These are phyloP conservation scores for Heliamphora exappendiculata DNA, from an alignment of 148 eudicot genomes.

Conservation along the genomic window DNA sequence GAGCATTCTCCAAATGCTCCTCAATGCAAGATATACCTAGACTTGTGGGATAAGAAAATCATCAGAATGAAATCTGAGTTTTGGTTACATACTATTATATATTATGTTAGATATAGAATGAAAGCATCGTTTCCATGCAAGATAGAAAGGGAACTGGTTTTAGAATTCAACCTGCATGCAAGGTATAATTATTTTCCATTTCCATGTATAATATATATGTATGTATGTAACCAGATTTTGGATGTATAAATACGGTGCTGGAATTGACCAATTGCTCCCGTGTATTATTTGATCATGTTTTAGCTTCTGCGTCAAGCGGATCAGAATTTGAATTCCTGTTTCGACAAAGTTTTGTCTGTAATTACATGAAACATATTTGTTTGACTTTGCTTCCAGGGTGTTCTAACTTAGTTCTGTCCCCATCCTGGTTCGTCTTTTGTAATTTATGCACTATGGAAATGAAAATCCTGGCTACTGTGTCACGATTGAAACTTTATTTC, in stretches of 20 bases:
- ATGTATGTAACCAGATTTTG: background rate
- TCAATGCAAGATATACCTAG: conserved; percentile 43
- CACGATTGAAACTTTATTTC: too few species aligned
- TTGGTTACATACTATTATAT: background rate
- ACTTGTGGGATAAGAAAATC: background rate
- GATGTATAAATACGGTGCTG: background rate
- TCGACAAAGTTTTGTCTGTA: too few species aligned
- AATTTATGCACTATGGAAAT: too few species aligned
- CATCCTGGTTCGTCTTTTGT: too few species aligned
- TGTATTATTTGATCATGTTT: background rate
- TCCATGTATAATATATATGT: background rate
- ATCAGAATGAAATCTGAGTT: background rate
- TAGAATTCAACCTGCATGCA: background rate
- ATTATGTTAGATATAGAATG: background rate
- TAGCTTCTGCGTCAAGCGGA: background rate
- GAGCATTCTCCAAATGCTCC: conserved; percentile 68
- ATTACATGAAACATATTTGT: too few species aligned
- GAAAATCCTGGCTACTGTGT: too few species aligned
- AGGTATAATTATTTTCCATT: background rate
- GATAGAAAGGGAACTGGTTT: background rate
- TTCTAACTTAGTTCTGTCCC: too few species aligned
- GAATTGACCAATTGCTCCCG: background rate
- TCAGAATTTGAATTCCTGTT: too few species aligned
- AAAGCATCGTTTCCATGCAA: background rate
- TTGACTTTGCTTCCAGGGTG: too few species aligned